Evolutionary conservation across 768 basidiomycete species (phyloP).

Genomic region (Sutorius australiensis): DNA sequence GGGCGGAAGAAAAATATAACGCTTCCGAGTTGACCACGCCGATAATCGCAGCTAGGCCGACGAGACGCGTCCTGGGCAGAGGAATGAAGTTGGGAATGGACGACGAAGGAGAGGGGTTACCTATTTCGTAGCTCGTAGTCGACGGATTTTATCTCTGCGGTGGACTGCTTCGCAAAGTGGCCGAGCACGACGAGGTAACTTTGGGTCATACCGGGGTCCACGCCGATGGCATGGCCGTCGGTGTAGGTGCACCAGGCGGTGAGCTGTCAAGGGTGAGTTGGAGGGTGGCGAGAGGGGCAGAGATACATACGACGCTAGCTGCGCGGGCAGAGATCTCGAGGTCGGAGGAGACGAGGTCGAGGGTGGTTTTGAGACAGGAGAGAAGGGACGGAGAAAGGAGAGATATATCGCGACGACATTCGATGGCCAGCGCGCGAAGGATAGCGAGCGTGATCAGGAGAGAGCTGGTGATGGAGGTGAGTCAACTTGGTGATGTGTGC

Average conservation of each 20-base stretch:
- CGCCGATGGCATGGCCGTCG: slow-evolving; percentile 77
- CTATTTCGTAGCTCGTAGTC: slow-evolving; percentile 76
- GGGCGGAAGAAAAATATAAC: slow-evolving; percentile 64
- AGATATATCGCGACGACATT: slow-evolving; percentile 81
- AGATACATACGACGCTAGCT: slow-evolving; percentile 68
- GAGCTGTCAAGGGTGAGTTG: slow-evolving; percentile 48
- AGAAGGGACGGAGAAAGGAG: slow-evolving; percentile 70
- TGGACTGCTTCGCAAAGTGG: slow-evolving; percentile 63
- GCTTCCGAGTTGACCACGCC: slow-evolving; percentile 83
- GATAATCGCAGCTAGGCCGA: slow-evolving; percentile 80
- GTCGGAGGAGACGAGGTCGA: slow-evolving; percentile 56
- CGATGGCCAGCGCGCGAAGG: slow-evolving; percentile 74
- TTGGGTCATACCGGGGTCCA: slow-evolving; percentile 64
- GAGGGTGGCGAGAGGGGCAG: not conserved
- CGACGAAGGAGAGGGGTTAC: slow-evolving; percentile 33
- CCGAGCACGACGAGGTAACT: slow-evolving; percentile 67
- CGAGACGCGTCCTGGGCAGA: slow-evolving; percentile 64
- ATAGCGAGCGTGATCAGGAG: slow-evolving; percentile 83
- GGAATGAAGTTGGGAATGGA: not conserved
- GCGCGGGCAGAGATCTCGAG: slow-evolving; percentile 73
- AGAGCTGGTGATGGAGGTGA: slow-evolving; percentile 40
- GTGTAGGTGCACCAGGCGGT: slow-evolving; percentile 92
- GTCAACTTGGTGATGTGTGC: not conserved
- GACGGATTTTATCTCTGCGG: slow-evolving; percentile 39
- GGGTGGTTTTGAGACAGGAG: slow-evolving; percentile 55